These are phyloP conservation scores for Colletotrichum sp. DNA, from an alignment of 2,329 filamentous ascomycete species.

Conservation along the genomic window DNA sequence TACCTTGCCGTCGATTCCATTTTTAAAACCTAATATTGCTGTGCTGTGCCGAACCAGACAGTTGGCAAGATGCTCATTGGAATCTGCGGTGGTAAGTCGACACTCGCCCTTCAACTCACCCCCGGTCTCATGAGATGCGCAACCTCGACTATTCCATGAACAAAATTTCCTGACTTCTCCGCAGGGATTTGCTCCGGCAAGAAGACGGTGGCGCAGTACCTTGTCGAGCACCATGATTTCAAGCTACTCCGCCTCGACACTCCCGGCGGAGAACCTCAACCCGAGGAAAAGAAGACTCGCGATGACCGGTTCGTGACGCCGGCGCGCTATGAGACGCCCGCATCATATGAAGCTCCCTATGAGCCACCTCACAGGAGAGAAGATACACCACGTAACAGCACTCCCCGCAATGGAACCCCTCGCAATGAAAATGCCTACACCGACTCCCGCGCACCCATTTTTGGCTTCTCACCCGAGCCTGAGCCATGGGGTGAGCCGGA, in stretches of 20 bases:
- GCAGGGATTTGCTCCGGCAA: slow-evolving; percentile 93
- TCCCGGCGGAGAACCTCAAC: background rate
- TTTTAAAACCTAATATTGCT: background rate
- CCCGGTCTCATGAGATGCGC: slow-evolving; percentile 15
- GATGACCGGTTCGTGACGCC: background rate
- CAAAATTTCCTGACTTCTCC: background rate
- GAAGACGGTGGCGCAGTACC: slow-evolving; percentile 85
- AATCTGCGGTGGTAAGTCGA: slow-evolving; percentile 70
- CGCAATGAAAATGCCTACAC: background rate
- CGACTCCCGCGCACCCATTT: background rate
- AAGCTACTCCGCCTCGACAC: slow-evolving; percentile 67
- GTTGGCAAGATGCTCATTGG: slow-evolving; percentile 71
- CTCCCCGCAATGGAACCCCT: background rate
- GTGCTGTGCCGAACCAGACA: background rate
- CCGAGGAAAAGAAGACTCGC: background rate
- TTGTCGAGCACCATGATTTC: slow-evolving; percentile 85
- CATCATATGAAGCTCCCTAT: background rate
- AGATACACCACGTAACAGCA: background rate
- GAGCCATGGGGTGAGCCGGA: background rate
- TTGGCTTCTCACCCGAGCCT: background rate
- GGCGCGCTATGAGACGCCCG: background rate
- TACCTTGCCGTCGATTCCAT: background rate
- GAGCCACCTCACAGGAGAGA: background rate
- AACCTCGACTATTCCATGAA: background rate
- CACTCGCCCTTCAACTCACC: background rate